These are phyloP conservation scores for Stipa capillata DNA, from an alignment of 176 grass and related monocot species.

Conservation along the genomic window DNA sequence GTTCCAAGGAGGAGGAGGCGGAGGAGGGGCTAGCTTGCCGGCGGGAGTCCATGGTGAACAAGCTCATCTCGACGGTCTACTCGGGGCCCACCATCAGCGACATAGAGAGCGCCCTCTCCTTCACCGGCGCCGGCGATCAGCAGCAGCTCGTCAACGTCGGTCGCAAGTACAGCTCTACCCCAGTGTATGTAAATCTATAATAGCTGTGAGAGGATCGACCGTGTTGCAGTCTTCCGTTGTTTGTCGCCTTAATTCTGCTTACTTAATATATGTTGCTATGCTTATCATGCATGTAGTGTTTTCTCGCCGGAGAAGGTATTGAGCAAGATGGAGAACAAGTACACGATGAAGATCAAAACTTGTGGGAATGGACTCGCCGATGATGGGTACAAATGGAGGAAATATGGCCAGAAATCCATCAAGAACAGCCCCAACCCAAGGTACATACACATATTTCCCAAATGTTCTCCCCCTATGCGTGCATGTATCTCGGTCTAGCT, in stretches of 20 bases:
- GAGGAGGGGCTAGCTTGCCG: neutral
- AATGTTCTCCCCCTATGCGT: too few relatives aligned
- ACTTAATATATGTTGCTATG: neutral
- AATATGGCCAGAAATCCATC: slow-evolving; percentile 93
- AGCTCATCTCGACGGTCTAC: slow-evolving; percentile 85
- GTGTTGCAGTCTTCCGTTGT: too few relatives aligned
- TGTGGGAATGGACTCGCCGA: slow-evolving; percentile 50
- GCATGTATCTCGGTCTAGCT: too few relatives aligned
- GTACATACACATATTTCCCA: too few relatives aligned
- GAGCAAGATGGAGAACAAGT: slow-evolving; percentile 87
- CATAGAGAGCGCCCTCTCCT: slow-evolving; percentile 75
- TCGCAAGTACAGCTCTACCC: slow-evolving; percentile 22
- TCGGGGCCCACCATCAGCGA: slow-evolving; percentile 83
- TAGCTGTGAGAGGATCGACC: too few relatives aligned
- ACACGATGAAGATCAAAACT: slow-evolving; percentile 75
- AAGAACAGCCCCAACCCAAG: slow-evolving; percentile 98
- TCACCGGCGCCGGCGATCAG: slow-evolving; percentile 12
- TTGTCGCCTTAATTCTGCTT: too few relatives aligned
- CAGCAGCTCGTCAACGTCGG: neutral
- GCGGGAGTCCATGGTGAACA: slow-evolving; percentile 71
- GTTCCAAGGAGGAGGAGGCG: neutral
- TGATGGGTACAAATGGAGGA: slow-evolving; percentile 98
- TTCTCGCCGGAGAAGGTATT: slow-evolving; percentile 64
- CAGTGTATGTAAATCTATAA: slow-evolving; percentile 47
- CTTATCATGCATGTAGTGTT: too few relatives aligned